Conservation (phyloP, 352 stramenopile species). For the Phytophthora pseudosyringae region DNA sequence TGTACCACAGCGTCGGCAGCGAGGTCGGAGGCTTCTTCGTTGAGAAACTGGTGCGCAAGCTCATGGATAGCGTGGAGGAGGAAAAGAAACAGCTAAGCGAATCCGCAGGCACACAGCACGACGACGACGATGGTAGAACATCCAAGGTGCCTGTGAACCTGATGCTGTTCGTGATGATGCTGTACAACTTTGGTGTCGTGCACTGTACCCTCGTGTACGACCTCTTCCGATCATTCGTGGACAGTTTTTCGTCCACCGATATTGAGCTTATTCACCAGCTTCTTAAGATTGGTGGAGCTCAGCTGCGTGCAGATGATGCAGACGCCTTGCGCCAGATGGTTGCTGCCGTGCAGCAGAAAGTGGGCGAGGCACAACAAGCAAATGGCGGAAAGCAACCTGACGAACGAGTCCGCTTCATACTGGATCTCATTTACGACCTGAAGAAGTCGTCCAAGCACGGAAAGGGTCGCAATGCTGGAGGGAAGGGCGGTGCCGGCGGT, state of each 20-base stretch:
- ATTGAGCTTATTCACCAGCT: conserved; percentile 91
- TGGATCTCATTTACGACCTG: conserved; percentile 96
- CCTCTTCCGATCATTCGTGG: conserved; percentile 84
- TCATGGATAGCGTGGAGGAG: conserved; percentile 55
- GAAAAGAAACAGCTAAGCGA: conserved; percentile 35
- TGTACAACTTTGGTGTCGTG: conserved; percentile 92
- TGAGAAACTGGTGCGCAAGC: conserved; percentile 72
- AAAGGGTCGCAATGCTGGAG: conserved; percentile 54
- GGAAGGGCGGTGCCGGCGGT: conserved; percentile 2
- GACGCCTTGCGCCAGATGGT: conserved; percentile 90
- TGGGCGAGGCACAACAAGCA: conserved; percentile 46
- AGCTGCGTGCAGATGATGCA: conserved; percentile 86
- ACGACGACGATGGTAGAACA: conserved; percentile 35
- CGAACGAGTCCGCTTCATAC: conserved; percentile 88
- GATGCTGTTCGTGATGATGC: conserved; percentile 86
- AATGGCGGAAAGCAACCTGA: conserved; percentile 38
- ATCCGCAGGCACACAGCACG: conserved; percentile 10
- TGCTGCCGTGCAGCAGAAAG: conserved; percentile 80
- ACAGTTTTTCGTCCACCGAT: conserved; percentile 74
- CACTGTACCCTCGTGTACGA: conserved; percentile 93
- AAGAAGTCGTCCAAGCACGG: conserved; percentile 96
- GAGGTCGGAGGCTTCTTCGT: conserved; percentile 86
- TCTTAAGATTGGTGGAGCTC: conserved; percentile 79
- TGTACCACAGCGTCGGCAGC: conserved; percentile 82
- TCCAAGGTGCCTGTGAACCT: conserved; percentile 84